Evolutionary conservation across 1,284 basidiomycete genomes (phyloP).

Genomic region (Ceratobasidium sp.): DNA sequence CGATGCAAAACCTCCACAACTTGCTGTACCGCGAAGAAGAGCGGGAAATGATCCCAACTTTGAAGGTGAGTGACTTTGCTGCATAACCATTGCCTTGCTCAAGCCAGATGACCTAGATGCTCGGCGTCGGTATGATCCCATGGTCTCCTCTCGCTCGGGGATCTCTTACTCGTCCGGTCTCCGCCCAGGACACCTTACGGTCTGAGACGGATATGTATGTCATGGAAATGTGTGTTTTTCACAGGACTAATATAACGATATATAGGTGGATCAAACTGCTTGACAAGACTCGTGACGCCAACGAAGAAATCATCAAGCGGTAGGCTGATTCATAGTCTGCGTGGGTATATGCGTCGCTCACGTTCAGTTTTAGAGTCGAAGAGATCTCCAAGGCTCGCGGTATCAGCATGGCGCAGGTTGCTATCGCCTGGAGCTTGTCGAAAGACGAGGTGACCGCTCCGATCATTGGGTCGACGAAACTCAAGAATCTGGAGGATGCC

Average conservation of each 20-base stretch:
- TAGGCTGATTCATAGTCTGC: neutral
- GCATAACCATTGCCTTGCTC: neutral
- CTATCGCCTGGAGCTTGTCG: constrained; percentile 51
- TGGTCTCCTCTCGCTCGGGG: constrained; percentile 44
- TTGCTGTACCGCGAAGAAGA: constrained; percentile 54
- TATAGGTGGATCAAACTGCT: neutral
- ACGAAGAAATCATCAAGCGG: constrained; percentile 35
- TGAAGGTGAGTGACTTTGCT: constrained; percentile 48
- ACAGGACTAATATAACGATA: neutral
- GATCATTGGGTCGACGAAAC: constrained; percentile 68
- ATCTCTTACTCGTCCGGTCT: constrained; percentile 8
- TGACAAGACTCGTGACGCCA: constrained; percentile 18
- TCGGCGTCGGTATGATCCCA: constrained; percentile 34
- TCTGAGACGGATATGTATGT: neutral
- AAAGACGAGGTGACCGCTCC: constrained; percentile 62
- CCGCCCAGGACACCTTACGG: neutral
- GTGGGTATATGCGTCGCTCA: neutral
- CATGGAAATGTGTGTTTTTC: neutral
- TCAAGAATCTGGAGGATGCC: constrained; percentile 66
- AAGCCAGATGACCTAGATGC: constrained; percentile 40
- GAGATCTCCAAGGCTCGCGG: constrained; percentile 45
- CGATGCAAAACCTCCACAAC: constrained; percentile 47
- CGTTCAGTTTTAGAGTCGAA: constrained; percentile 43
- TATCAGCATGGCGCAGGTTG: constrained; percentile 52
- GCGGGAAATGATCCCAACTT: constrained; percentile 55